Evolutionary conservation across 2,329 filamentous ascomycete species (phyloP), one percentile per base, ranked within the genome.

Genomic region (Fusarium chlamydosporum): DNA sequence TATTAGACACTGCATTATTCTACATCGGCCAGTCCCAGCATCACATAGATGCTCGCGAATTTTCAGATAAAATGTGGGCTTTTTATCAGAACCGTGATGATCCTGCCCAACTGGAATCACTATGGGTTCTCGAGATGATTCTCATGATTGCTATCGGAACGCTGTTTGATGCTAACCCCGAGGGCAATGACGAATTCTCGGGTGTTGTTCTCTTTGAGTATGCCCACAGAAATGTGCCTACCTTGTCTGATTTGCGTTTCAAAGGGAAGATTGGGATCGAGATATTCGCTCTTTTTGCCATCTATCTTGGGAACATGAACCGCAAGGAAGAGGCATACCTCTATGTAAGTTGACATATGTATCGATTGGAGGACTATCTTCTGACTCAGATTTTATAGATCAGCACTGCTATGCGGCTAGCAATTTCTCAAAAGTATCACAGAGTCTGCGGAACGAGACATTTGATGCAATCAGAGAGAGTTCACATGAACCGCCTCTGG

Each of bases 241-340:
- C 72, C 1, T 38, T 76, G 13, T 76, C 73, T 13, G 72, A 74
- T 29, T 60, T 74, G 16, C 62, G 73, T 4, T 68, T 68, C 23
- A 68, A 74, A 13, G 74, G 74, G 5, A 75, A 71, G 1, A 58
- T 76, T n/a, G 75, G 72, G 7, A 74, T 76, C 4, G 75, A 76
- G 55, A 72, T 76, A 5, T 71, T 75, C 42, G 75, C 70, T 2
- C 53, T 76, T 33, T 68, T 74, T 40, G 67, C 72, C 4, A 71
- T 74, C 16, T 74, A 74, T 20, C 64, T 74, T 2, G 64, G 69
- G 0, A 74, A 74, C 23, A 61, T 73, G 38, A 71, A 74, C 15
- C 72, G 72, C 10, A 73, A 73, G 29, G 72, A 74, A 16, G 72
- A 74, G 43, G 72, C 72, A 1, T 74, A 74, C 26, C 70, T 74